Base-by-base conservation (phyloP, 768 basidiomycete species). In the Mycena leptocephala region DNA sequence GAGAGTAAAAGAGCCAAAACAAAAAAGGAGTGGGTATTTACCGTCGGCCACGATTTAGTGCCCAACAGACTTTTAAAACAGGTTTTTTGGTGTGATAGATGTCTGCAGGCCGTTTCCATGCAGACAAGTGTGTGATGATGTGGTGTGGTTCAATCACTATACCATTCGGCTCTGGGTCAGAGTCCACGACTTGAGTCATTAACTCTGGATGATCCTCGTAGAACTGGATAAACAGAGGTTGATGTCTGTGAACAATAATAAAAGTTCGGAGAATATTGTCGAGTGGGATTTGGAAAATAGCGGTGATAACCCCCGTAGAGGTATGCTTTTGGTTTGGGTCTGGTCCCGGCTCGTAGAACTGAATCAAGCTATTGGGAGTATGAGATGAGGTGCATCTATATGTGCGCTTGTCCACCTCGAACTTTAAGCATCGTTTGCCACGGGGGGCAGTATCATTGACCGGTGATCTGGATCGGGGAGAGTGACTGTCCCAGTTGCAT, bases 1-100 rank as follows among this genome's bases (percentile, higher is more conserved):
- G 10, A 20, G 10, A 43, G 53, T 6, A 55, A 28, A 30, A 30
- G 30, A 55, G 28, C 7, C 28, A 39, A 56, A 26, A 56, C 28
- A 11, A 30, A 16, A n/a, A 4, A 32, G 8, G 22, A 30, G 1
- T 20, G 22, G 10, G 28, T 37, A 43, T 11, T 16, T 56, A 64
- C 13, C 37, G 63, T 24, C 71, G 71, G 11, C 76, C 76, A 37
- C 66, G 71, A 30, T 77, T 74, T n/a, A 77, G 33, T 61, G 71
- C 76, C 71, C 71, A 77, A 32, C 76, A 77, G 22, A 77, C 62
- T 8, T 48, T n/a, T 32, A 70, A 13, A 22, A 58, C 46, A 33
- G 51, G 37, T 33, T 55, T 53, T 1, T n/a, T 2, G 9, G 58
- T 48, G 8, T 28, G 4, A 64, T 72, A 73, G 20, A 39, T 56